Conservation (phyloP, 2,329 filamentous ascomycete species). For the Paramyrothecium sp. region DNA sequence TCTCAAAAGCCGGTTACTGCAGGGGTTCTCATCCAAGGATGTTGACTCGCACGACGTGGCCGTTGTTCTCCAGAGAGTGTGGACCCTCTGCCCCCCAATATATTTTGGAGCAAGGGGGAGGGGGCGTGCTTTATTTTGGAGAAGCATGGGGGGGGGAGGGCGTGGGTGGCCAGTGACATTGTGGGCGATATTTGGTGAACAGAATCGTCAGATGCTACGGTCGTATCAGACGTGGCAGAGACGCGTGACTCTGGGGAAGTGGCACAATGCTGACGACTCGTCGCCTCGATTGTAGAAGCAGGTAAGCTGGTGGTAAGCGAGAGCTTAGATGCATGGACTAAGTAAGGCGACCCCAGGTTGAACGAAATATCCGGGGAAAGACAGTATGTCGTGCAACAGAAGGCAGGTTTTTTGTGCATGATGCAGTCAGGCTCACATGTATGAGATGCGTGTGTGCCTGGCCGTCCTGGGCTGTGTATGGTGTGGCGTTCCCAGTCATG, state of each 20-base stretch:
- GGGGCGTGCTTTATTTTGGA: not conserved
- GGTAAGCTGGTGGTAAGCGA: not conserved
- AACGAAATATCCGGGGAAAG: not conserved
- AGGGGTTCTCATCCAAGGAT: not conserved
- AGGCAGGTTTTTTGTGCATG: not conserved
- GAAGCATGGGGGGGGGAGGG: not conserved
- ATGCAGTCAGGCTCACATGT: not conserved
- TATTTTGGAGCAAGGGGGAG: not conserved
- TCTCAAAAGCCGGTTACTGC: not conserved
- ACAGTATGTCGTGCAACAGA: not conserved
- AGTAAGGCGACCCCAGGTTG: not conserved
- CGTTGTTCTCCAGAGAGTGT: not conserved
- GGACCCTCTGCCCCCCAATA: not conserved
- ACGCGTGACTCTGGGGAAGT: not conserved
- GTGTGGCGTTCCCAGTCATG: not conserved
- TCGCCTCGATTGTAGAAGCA: too few relatives aligned
- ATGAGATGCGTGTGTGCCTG: not conserved
- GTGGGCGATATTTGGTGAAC: not conserved
- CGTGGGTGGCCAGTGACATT: too few relatives aligned
- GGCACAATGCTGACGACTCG: not conserved
- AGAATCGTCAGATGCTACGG: not conserved
- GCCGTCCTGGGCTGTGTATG: not conserved
- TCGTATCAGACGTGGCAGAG: not conserved
- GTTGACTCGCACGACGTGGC: not conserved
- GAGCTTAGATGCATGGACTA: not conserved